Evolutionary conservation across 768 basidiomycete species (phyloP).

Genomic region (Clitopilus hobsonii): DNA sequence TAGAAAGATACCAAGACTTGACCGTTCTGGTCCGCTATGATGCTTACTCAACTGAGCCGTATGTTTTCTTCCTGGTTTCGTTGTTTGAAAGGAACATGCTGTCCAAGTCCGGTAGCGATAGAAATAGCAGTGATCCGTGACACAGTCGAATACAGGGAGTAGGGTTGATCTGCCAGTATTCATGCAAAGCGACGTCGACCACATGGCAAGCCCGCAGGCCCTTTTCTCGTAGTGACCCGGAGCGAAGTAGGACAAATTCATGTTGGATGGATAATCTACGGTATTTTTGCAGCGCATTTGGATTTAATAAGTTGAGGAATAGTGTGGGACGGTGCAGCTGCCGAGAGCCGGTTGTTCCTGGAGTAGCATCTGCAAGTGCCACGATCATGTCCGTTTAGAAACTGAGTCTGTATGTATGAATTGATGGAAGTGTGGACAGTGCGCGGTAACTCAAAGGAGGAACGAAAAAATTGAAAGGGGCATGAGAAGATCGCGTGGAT

Average conservation of each 20-base stretch:
- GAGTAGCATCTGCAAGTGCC: constrained; percentile 20
- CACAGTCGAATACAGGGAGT: neutral
- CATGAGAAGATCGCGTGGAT: constrained; percentile 29
- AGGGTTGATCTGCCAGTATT: neutral
- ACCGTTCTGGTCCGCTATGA: no score
- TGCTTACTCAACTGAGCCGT: neutral
- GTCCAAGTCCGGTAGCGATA: neutral
- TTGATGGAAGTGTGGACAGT: constrained; percentile 11
- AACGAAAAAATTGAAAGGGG: constrained; percentile 15
- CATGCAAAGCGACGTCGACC: neutral
- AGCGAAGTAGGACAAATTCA: neutral
- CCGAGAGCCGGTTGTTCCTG: constrained; percentile 1
- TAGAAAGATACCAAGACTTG: no score
- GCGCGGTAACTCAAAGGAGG: constrained; percentile 13
- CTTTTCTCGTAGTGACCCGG: neutral
- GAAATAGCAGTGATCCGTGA: constrained; percentile 1
- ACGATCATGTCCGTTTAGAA: constrained; percentile 29
- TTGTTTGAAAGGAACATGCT: neutral
- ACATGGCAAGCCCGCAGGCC: neutral
- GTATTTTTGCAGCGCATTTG: neutral
- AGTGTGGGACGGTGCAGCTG: neutral
- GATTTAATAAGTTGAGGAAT: neutral
- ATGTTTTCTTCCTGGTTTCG: neutral
- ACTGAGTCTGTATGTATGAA: constrained; percentile 10
- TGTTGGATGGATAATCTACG: neutral